Evolutionary conservation across 2,329 filamentous ascomycete species (phyloP), one percentile per base, ranked within the genome.

Genomic region (Ascochyta lentis): DNA sequence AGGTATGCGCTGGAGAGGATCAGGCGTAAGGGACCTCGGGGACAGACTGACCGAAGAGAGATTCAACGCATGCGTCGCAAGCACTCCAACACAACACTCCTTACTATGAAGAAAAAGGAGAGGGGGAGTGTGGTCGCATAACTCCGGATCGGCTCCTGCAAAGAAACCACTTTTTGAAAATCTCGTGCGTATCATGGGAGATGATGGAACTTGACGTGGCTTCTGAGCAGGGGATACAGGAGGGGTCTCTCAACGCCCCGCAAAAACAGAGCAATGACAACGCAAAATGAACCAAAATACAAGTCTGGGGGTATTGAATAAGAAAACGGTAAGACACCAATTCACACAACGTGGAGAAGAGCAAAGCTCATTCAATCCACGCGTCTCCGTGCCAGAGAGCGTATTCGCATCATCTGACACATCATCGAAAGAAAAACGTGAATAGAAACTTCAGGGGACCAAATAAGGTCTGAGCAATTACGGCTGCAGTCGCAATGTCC

Each of bases 11-110:
- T 66, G 70, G 69, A 73, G 77, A 77, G 79, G 60, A 64, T 51
- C 78, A 66, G 79, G 78, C 76, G 77, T 70, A 72, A 74, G 73
- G 74, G 71, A 69, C 72, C 71, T 74, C 70, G 71, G 73, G 72
- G 67, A 75, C 70, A 76, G 72, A 75, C 72, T 71, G 66, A 73
- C 73, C 68, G 63, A 72, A 49, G 73, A 71, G 68, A 74, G 68
- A 74, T 72, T 71, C 66, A 61, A 69, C 70, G 47, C 48, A 52
- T 52, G 48, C 54, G 48, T 41, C 48, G 44, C 49, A 48, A 40
- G 33, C 48, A 49, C 49, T 51, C 53, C 53, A 39, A 63, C 67
- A 60, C 60, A 56, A 16, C 56, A 56, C 61, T 60, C 62, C 63
- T 66, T 64, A 59, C 61, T 31, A 65, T 59, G 56, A 64, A 63